Evolutionary conservation across 2,329 filamentous ascomycete species (phyloP).

Genomic region (Aspergillus brasiliensis): DNA sequence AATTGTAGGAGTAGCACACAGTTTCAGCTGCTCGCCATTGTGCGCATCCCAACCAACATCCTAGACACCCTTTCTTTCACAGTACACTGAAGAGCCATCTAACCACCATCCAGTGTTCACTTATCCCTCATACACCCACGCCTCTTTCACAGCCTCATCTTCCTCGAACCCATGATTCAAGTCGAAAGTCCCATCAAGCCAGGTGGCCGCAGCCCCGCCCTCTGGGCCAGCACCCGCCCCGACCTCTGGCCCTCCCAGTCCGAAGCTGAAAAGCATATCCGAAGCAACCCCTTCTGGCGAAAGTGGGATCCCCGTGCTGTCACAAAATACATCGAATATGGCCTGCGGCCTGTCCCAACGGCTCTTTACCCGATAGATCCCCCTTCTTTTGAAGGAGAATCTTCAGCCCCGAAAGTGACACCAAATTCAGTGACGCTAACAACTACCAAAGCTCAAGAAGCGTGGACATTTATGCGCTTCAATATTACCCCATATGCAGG

Average conservation of each 20-base stretch:
- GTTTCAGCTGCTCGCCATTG: conserved; percentile 72
- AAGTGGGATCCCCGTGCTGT: conserved; percentile 74
- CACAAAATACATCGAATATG: conserved; percentile 66
- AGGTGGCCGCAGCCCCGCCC: not conserved
- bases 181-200: not conserved
- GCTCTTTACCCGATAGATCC: conserved; percentile 11
- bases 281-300: conserved; percentile 67
- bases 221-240: conserved; percentile 54
- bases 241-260: conserved; percentile 72
- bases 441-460: conserved; percentile 80
- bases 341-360: conserved; percentile 67
- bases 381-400: conserved; percentile 34
- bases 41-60: not conserved
- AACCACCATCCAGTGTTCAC: conserved; percentile 45
- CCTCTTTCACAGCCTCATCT: conserved; percentile 68
- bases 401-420: no score
- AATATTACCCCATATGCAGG: conserved; percentile 1
- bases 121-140: conserved; percentile 73
- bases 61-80: not conserved
- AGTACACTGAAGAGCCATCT: not conserved
- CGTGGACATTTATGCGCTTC: conserved; percentile 41
- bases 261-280: conserved; percentile 64
- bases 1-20: conserved; percentile 77
- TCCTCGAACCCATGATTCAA: conserved; percentile 64
- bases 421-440: conserved; percentile 55